Evolutionary conservation across 192 early-diverging fungal genomes (phyloP).

Genomic region (Mortierella alpina): DNA sequence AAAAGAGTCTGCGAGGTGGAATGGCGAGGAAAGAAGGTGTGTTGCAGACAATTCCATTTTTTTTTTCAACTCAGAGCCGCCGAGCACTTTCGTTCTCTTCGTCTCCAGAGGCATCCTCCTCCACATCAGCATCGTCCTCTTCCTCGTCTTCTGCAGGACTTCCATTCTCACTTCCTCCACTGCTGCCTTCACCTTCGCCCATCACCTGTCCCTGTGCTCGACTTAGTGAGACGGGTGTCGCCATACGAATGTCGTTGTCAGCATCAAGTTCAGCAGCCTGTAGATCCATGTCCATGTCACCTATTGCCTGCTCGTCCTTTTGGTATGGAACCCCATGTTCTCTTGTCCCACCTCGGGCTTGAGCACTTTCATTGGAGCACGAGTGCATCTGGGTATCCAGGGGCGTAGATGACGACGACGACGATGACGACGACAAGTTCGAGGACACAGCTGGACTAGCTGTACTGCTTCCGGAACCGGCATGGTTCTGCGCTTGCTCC

Average conservation of each 20-base stretch:
- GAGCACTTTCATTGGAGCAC: neutral
- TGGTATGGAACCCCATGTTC: no score
- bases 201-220: conserved; percentile 4
- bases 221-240: neutral
- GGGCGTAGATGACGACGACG: neutral
- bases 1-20: neutral
- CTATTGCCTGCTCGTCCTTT: no score
- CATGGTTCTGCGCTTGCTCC: no score
- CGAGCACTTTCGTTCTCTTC: conserved; percentile 8
- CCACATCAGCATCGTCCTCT: conserved; percentile 11
- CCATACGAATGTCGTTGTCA: conserved; percentile 4
- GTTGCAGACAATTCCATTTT: no score
- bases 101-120: conserved; percentile 28
- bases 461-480: no score
- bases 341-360: no score
- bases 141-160: conserved; percentile 23
- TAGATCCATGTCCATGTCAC: no score
- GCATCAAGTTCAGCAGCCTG: neutral
- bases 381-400: neutral
- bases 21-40: neutral
- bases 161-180: conserved; percentile 28
- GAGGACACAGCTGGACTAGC: no score
- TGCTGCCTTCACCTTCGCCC: conserved; percentile 19
- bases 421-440: neutral
- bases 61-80: neutral